phyloP scores from a whole-genome alignment of 768 basidiomycete species.

The Filobasidium floriforme region DNA sequence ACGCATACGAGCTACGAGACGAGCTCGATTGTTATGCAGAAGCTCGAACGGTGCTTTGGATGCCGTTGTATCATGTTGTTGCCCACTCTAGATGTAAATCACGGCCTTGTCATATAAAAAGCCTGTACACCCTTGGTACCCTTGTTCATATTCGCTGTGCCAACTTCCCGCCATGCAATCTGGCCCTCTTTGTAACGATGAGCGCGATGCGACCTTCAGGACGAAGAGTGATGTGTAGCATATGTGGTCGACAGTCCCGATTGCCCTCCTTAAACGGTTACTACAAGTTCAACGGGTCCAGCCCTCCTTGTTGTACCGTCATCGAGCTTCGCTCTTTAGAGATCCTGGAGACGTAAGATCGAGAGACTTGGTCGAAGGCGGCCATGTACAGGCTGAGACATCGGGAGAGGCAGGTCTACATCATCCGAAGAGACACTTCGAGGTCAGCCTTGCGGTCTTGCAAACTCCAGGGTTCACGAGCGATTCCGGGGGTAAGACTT shows the following conservation, averaged over 20 bases:
- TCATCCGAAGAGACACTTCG: background rate
- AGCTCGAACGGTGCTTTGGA: too few relatives aligned
- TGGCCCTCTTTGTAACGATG: too few relatives aligned
- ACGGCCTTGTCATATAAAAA: too few relatives aligned
- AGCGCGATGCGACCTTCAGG: too few relatives aligned
- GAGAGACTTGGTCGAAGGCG: conserved; percentile 43
- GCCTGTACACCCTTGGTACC: too few relatives aligned
- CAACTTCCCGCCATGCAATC: too few relatives aligned
- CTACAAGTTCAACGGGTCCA: conserved; percentile 8
- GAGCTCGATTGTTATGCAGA: too few relatives aligned
- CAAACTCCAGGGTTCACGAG: background rate
- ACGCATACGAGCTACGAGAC: too few relatives aligned
- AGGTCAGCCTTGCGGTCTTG: background rate
- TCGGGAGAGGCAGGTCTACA: conserved; percentile 39
- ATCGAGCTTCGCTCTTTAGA: conserved; percentile 31
- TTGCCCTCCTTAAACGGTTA: background rate
- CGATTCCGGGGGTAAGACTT: conserved; percentile 6
- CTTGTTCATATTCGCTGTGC: too few relatives aligned
- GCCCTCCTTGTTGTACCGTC: conserved; percentile 4
- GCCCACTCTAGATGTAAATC: too few relatives aligned
- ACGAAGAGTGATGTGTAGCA: too few relatives aligned
- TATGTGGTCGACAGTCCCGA: background rate
- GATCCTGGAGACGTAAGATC: conserved; percentile 39
- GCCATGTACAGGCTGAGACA: conserved; percentile 45
- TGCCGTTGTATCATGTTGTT: too few relatives aligned